Evolutionary conservation across 2,329 filamentous ascomycete species (phyloP), one percentile per base, ranked within the genome.

Genomic region (Fusarium avenaceum): DNA sequence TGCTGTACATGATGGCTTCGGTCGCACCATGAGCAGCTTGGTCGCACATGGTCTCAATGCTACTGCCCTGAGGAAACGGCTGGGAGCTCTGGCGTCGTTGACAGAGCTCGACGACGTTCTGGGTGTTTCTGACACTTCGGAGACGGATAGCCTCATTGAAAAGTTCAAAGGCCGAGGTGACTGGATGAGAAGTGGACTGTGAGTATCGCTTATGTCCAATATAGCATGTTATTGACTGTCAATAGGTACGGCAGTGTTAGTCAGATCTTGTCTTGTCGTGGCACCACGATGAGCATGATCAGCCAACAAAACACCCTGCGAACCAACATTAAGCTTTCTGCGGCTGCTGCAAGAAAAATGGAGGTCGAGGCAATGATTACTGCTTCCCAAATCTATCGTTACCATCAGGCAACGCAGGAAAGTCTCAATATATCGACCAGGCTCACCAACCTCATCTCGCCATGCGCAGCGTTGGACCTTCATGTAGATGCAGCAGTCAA

Each of bases 121-220:
- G 7, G 86, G 87, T 51, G 86, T 89, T 8, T 78, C 83, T 11
- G 86, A 87, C 48, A 79, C 84, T 3, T 77, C 86, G 1, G 87
- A 93, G 45, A 78, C 96, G 38, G 82, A 89, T 30, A 82, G 83
- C 28, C 82, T 89, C 26, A 86, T 94, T 76, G 76, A 82, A 17
- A 85, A 84, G 44, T 92, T 97, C 73, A 85, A 88, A 64, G 77
- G 77, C 14, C 88, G 93, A 30, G 86, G 89, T 19, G 82, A 83
- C 43, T 97, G 94, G 94, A 93, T 97, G 89, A 88, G 90, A 74
- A 90, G 89, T 65, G 92, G 92, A 76, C 87, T 89, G 92, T 93
- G 84, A 80, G 87, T 72, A 35, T n/a, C 4, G 19, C 15, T 7
- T 10, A 19, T 22, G 7, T 26, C 13, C 13, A 10, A 15, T 8